phyloP scores from a whole-genome alignment of 495 filamentous ascomycete species.

The Pyrenopolyporus hunteri region DNA sequence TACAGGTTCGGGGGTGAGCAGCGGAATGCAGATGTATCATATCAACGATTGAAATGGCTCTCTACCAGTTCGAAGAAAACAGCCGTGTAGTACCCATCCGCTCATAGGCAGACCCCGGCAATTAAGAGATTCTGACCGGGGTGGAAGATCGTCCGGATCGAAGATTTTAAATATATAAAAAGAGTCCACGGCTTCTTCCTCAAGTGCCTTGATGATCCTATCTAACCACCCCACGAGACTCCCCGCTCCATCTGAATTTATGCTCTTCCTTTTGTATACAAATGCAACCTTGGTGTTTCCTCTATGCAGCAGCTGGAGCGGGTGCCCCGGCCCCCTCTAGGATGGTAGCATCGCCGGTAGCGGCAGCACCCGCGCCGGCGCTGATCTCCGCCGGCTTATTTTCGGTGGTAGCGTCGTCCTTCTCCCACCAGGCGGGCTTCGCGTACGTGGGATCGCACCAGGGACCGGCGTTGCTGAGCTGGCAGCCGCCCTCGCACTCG shows the following conservation, averaged over 20 bases:
- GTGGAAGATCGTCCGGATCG: constrained; percentile 12
- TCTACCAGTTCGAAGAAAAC: constrained; percentile 24
- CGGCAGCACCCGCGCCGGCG: constrained; percentile 27
- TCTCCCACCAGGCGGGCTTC: constrained; percentile 72
- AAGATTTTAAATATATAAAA: constrained; percentile 8
- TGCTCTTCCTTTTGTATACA: constrained; percentile 21
- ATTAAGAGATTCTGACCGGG: constrained; percentile 17
- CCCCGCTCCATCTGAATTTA: constrained; percentile 26
- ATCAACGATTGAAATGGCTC: constrained; percentile 23
- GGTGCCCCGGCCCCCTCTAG: constrained; percentile 42
- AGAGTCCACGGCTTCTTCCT: constrained; percentile 8
- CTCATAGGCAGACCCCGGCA: constrained; percentile 3
- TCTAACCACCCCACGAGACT: constrained; percentile 13
- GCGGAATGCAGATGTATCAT: constrained; percentile 12
- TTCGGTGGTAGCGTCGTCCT: constrained; percentile 28
- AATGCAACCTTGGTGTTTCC: not conserved
- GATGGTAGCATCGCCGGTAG: constrained; percentile 16
- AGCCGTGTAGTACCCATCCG: constrained; percentile 15
- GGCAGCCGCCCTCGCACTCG: constrained; percentile 81
- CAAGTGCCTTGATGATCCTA: constrained; percentile 14
- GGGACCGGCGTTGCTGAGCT: constrained; percentile 86
- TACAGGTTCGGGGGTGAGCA: no score
- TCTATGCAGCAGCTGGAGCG: constrained; percentile 28
- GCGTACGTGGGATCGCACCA: constrained; percentile 85
- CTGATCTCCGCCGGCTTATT: constrained; percentile 36